Percentiles rank a stretch among this genome's conserved stretches.
Conservation (phyloP, 441 rosid genomes). For the Mallotus japonicus region DNA sequence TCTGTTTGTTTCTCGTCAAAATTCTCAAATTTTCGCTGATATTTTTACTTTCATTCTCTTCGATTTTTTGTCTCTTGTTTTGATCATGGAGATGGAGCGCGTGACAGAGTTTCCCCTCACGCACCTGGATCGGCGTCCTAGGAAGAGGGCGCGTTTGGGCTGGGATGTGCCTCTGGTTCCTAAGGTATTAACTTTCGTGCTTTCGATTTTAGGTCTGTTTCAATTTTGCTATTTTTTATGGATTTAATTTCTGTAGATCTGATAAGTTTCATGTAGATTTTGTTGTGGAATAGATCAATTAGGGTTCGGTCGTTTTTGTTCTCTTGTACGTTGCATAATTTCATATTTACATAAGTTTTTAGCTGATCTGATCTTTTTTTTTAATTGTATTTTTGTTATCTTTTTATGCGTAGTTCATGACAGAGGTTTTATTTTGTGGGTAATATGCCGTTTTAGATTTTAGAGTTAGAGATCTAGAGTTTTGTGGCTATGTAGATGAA, state of each 20-base stretch:
- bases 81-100: constrained; percentile 87
- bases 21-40: background rate
- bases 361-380: no score
- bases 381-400: no score
- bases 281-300: background rate
- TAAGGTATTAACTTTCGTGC: constrained; percentile 43
- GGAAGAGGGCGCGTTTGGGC: constrained; percentile 88
- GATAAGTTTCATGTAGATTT: background rate
- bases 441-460: background rate
- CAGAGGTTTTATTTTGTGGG: no score
- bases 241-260: background rate
- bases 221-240: background rate
- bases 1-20: constrained; percentile 9
- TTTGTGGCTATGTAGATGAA: background rate
- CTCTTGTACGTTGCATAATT: no score
- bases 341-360: no score
- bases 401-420: no score
- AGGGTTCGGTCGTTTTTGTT: background rate
- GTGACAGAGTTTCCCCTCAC: constrained; percentile 62
- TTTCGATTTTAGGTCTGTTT: background rate
- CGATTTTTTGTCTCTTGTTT: background rate
- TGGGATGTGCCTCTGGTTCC: constrained; percentile 75
- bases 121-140: constrained; percentile 78
- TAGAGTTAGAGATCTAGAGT: background rate
- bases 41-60: background rate